Percentiles rank a stretch among this genome's conserved stretches.
Conservation (phyloP, 768 basidiomycete species). For the Boletus tylopilopsis region DNA sequence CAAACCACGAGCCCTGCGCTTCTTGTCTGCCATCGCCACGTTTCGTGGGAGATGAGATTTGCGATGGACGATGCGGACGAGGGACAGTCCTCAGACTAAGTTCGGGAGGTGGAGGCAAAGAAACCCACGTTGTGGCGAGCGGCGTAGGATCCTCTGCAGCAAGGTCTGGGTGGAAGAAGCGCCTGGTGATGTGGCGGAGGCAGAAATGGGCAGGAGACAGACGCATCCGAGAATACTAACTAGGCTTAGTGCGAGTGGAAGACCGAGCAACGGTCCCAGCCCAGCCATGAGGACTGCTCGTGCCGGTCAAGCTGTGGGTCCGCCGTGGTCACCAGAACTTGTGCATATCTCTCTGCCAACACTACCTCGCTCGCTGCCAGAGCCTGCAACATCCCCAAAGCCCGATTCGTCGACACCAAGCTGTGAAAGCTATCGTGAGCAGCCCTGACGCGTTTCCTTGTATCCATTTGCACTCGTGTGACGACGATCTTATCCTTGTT, state of each 20-base stretch:
- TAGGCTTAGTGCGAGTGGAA: background rate
- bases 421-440: constrained; percentile 48
- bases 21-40: constrained; percentile 21
- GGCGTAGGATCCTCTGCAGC: constrained; percentile 1
- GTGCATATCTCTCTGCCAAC: background rate
- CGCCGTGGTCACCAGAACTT: constrained; percentile 1
- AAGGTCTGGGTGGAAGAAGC: constrained; percentile 45
- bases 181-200: constrained; percentile 67
- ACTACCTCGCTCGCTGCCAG: constrained; percentile 9
- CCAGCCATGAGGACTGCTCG: background rate
- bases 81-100: constrained; percentile 24
- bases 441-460: background rate
- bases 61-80: constrained; percentile 75
- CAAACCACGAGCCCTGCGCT: constrained; percentile 23
- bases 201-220: constrained; percentile 36
- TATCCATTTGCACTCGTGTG: background rate
- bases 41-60: constrained; percentile 69
- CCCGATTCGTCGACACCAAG: background rate
- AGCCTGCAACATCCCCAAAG: constrained; percentile 7
- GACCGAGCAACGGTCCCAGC: background rate
- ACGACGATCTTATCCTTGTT: background rate
- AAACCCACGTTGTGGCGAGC: background rate
- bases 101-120: constrained; percentile 7
- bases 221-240: background rate
- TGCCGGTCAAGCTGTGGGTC: background rate